Base-by-base conservation (phyloP, 2,329 filamentous ascomycete genomes). In the Colletotrichum higginsianum region DNA sequence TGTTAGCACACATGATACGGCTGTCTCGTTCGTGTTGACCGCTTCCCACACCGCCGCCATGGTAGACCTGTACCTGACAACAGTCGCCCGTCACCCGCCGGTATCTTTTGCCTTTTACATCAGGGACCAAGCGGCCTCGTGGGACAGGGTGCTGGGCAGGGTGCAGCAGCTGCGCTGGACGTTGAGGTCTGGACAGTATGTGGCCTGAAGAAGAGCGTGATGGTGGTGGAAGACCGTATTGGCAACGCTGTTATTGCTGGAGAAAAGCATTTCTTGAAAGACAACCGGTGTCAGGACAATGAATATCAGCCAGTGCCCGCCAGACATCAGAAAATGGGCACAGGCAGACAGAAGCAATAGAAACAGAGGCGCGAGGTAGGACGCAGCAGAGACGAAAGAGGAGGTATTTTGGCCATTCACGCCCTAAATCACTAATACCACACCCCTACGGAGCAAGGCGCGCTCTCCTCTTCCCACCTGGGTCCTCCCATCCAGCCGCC, bases 11-110 rank as follows among this genome's bases (percentile, higher is more conserved):
- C 38, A 56, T 42, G 18, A 58, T 47, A 21, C 26, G 16, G 15
- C n/a, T 46, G 42, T 42, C n/a, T 30, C 6, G 57, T 35, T 23
- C 35, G 47, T 16, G 46, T 53, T 68, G 58, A 68, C 65, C 65
- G 68, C 64, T 62, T 63, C 47, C 21, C 58, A 68, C 68, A 71
- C 68, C 68, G 68, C 68, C 46, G 65, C 21, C 21, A 47, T 42
- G 64, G 58, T 63, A 68, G 65, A 50, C 52, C 15, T 52, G 53
- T 63, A 68, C 68, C 50, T 68, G 52, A 42, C 52, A 57, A 62
- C 50, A 56, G 57, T 52, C 58, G 52, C 21, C 52, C 47, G 53
- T 35, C 56, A 56, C 35, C 35, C 35, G 35, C 35, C 35, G 35
- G 35, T 38, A 38, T 38, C 8, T 9, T 38, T 38, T 38, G 30